Base-by-base conservation (phyloP, 2,329 filamentous ascomycete species). In the Cercospora canescens region DNA sequence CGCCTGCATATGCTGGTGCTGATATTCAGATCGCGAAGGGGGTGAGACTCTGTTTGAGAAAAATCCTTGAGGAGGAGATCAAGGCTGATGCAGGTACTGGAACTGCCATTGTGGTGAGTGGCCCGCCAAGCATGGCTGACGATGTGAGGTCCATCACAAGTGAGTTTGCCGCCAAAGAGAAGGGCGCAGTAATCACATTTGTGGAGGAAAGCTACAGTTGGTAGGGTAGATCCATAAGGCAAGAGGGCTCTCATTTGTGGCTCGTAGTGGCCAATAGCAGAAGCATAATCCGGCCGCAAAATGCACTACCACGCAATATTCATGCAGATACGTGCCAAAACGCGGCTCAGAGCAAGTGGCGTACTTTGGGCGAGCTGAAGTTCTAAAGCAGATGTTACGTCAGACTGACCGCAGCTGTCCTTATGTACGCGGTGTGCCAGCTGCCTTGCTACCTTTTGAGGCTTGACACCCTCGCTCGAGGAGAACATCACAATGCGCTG, bases 41-140 rank as follows among this genome's bases (percentile, higher is more conserved):
- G 0, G 52, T 70, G 35, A 72, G 81, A 61, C 68, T 81, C 7
- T 72, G 80, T 63, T 79, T 26, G 59, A 72, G 11, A 14, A 64
- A 52, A 30, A 63, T 81, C 24, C 34, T 82, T 26, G 66, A 60
- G 16, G 64, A 72, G 12, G 81, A 81, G 63, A 69, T 69, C 2
- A 62, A 71, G 21, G 68, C 64, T 1, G 77, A 75, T 11, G 77
- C 70, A 65, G 64, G 66, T 6, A 74, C 68, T 35, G 64, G 64
- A 9, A 66, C 80, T 48, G 79, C 74, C 1, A 79, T 83, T 2
- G 74, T 83, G 0, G 80, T 79, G 1, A 82, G 75, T 52, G 81
- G 81, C n/a, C 81, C 81, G 1, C 75, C 72, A 0, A 75, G 72
- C 1, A 71, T 83, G 60, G 80, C 79, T 55, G 81, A 83, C 63